Percentiles rank a stretch among this genome's conserved stretches.
Evolutionary conservation across 371 early-diverging fungal species (phyloP).

Genomic region (Smittium mucronatum): DNA sequence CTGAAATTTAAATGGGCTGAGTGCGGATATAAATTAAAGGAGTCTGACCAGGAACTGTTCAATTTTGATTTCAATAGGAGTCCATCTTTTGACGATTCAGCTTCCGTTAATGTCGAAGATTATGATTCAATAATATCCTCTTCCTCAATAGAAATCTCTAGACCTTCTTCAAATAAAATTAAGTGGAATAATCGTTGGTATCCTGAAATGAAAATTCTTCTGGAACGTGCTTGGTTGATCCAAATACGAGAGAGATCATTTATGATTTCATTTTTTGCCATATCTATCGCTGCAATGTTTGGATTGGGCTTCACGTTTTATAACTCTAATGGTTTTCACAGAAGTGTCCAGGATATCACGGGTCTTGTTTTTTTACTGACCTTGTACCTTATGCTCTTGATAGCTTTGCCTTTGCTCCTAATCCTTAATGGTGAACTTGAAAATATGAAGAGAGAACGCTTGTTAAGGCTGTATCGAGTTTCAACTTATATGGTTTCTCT

Average conservation of each 20-base stretch:
- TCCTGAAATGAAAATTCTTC: slow-evolving; percentile 19
- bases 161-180: not conserved
- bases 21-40: not conserved
- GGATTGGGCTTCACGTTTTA: slow-evolving; percentile 20
- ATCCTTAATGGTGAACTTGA: slow-evolving; percentile 24
- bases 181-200: slow-evolving; percentile 14
- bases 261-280: slow-evolving; percentile 17
- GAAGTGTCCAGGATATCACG: slow-evolving; percentile 30
- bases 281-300: slow-evolving; percentile 12
- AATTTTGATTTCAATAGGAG: not conserved
- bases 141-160: not conserved
- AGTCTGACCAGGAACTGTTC: not conserved
- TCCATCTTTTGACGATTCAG: not conserved
- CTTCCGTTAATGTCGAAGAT: not conserved
- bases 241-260: slow-evolving; percentile 20
- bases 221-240: slow-evolving; percentile 19
- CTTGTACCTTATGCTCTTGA: slow-evolving; percentile 21
- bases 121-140: not conserved
- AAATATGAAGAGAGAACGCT: slow-evolving; percentile 29
- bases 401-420: slow-evolving; percentile 23
- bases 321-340: slow-evolving; percentile 17
- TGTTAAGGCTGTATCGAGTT: slow-evolving; percentile 24
- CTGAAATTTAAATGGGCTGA: slow-evolving; percentile 20
- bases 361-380: slow-evolving; percentile 33
- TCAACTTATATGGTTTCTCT: slow-evolving; percentile 27